phyloP scores from a whole-genome alignment of 495 filamentous ascomycete genomes.

The Neurospora sp. region DNA sequence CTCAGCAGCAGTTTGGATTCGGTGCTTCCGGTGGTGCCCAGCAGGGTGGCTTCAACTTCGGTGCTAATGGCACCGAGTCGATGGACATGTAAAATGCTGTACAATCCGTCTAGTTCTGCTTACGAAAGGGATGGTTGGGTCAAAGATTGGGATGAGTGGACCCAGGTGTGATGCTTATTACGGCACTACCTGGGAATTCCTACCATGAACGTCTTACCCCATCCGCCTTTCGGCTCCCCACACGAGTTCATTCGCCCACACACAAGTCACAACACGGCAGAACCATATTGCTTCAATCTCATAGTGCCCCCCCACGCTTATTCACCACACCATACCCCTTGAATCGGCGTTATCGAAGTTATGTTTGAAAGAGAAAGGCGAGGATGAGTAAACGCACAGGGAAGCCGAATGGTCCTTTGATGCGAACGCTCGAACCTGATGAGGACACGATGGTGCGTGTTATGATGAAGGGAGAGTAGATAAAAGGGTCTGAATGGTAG shows the following conservation, averaged over 20 bases:
- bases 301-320: slow-evolving; percentile 6
- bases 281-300: slow-evolving; percentile 14
- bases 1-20: slow-evolving; percentile 66
- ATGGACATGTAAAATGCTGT: slow-evolving; percentile 86
- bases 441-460: slow-evolving; percentile 9
- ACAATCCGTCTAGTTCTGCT: neutral
- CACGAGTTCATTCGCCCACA: neutral
- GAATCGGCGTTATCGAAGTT: slow-evolving; percentile 29
- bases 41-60: slow-evolving; percentile 80
- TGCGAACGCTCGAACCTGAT: slow-evolving; percentile 44
- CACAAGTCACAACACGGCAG: slow-evolving; percentile 10
- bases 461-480: slow-evolving; percentile 8
- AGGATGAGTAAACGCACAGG: slow-evolving; percentile 18
- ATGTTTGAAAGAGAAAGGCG: slow-evolving; percentile 27
- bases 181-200: neutral
- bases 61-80: slow-evolving; percentile 75
- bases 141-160: neutral
- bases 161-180: neutral
- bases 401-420: slow-evolving; percentile 29
- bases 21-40: slow-evolving; percentile 60
- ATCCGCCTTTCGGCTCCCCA: neutral
- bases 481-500: slow-evolving; percentile 36
- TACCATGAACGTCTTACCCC: neutral
- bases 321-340: slow-evolving; percentile 7
- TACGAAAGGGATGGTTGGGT: neutral